Evolutionary conservation across 768 basidiomycete genomes (phyloP), one percentile per base, ranked within the genome.

Genomic region (Mycena vulgaris): DNA sequence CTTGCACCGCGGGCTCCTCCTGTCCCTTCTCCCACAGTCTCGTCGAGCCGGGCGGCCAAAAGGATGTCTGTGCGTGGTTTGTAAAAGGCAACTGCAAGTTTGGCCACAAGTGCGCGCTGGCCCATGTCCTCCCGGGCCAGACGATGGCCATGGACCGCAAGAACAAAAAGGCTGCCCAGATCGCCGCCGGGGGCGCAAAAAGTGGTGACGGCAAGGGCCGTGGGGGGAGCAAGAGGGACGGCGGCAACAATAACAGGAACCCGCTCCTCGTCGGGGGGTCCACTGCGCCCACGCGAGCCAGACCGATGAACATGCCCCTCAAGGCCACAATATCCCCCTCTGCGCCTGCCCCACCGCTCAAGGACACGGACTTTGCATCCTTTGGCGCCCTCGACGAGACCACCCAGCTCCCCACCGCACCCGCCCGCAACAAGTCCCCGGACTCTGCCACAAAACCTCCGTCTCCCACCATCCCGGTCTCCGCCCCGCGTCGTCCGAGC

Each of bases 111-210:
- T 97, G 97, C 75, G 97, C 97, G 4, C 89, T 99, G 42, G 96
- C 96, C 0, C 97, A 99, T 78, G 86, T 99, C 62, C 86, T 96
- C 10, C 97, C 97, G 1, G 97, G 97, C 11, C 96, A 99, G 83
- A 92, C 88, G 77, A 93, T 97, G 90, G 89, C 92, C 9, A 97
- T 97, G 95, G 97, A 99, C 77, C 85, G 96, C 75, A 97, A 98
- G 88, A 98, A 99, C 85, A 98, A 98, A 85, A 95, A 95, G 78
- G 91, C 93, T 17, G 95, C 95, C 0, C 94, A 95, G 75, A 78
- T 88, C 33, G 90, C 91, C 4, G 88, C 89, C 0, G 86, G 84
- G 45, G 81, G 82, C 4, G 83, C 84, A 8, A 83, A 78, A 16
- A 75, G 79, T 7, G 58, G 76, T 13, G 81, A 78, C 13, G 79